Percentiles rank a stretch among this genome's conserved stretches.
phyloP scores from a whole-genome alignment of 176 grass and related monocot species.

The Zea mays region DNA sequence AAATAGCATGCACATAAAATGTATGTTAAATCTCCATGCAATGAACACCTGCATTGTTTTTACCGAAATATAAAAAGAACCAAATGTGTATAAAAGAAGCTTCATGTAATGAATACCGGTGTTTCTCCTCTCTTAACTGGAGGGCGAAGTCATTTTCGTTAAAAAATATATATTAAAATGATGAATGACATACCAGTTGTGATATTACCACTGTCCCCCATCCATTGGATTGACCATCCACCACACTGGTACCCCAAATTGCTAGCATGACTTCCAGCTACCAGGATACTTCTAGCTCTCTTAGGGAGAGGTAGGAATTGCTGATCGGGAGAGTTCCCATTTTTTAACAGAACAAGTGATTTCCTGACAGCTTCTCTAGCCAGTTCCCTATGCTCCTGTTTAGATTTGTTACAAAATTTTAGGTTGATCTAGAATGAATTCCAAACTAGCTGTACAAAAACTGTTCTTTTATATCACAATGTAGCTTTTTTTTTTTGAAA shows the following conservation, averaged over 20 bases:
- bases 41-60: conserved; percentile 2
- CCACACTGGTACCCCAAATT: conserved; percentile 98
- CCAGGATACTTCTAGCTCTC: conserved; percentile 85
- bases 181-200: conserved; percentile 63
- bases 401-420: conserved; percentile 35
- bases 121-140: background rate
- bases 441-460: conserved; percentile 10
- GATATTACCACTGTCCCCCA: conserved; percentile 78
- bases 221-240: conserved; percentile 97
- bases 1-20: background rate
- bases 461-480: background rate
- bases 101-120: background rate
- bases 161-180: conserved; percentile 20
- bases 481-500: background rate
- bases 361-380: conserved; percentile 97
- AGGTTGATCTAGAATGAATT: conserved; percentile 24
- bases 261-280: conserved; percentile 81
- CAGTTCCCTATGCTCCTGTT: conserved; percentile 92
- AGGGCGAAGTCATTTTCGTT: background rate
- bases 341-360: conserved; percentile 94
- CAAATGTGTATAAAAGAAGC: background rate
- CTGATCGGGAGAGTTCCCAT: conserved; percentile 64
- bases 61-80: background rate
- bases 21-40: background rate
- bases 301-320: conserved; percentile 81